A percentile compares a stretch with the other conserved stretches of the same genome.
phyloP scores from a whole-genome alignment of 1,139 yeast species.

The Yamadazyma spencermartinsiae region DNA sequence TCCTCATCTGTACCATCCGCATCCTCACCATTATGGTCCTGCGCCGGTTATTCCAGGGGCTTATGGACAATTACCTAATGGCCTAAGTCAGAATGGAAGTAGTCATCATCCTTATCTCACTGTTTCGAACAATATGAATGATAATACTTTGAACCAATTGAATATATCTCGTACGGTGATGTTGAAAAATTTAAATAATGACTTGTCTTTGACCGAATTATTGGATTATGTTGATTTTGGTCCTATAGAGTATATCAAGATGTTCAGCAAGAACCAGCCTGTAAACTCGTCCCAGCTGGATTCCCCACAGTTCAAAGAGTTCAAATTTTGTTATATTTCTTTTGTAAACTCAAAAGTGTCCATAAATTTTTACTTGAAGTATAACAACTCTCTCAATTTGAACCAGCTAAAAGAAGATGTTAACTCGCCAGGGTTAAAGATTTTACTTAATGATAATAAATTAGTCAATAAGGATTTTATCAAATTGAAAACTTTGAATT shows the following conservation, averaged over 20 bases:
- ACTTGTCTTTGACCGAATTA: conserved; percentile 30
- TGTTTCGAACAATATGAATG: conserved; percentile 17
- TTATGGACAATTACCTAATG: conserved; percentile 2
- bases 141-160: conserved; percentile 30
- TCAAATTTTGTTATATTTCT: conserved; percentile 39
- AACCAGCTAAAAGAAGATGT: conserved; percentile 26
- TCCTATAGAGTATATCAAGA: conserved; percentile 45
- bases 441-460: conserved; percentile 30
- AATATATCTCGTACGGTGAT: conserved; percentile 42
- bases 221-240: conserved; percentile 40
- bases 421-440: conserved; percentile 32
- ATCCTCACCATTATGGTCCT: neutral
- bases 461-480: conserved; percentile 32
- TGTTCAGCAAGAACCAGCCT: conserved; percentile 24
- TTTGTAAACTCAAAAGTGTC: conserved; percentile 40
- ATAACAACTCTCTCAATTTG: conserved; percentile 30
- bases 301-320: conserved; percentile 25
- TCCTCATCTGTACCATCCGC: neutral
- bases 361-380: conserved; percentile 35
- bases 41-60: neutral
- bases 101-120: conserved; percentile 6
- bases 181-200: conserved; percentile 30
- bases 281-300: neutral
- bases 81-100: conserved; percentile 2
- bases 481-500: conserved; percentile 44